Evolutionary conservation across 306 rosid species (phyloP), one percentile per base, ranked within the genome.

Genomic region (Rosa multiflora): DNA sequence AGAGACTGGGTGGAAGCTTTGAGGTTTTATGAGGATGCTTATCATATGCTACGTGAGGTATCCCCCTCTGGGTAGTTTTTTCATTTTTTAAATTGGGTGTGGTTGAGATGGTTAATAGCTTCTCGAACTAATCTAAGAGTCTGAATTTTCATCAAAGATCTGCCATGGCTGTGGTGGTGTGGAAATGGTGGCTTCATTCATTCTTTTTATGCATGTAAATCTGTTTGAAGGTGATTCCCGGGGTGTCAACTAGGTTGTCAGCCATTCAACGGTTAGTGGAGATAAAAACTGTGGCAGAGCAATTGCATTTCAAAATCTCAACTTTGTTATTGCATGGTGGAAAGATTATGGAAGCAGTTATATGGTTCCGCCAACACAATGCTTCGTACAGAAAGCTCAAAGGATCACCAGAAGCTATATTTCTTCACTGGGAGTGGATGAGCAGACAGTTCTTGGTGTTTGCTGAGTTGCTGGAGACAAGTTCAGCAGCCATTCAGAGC

Each of bases 401-500:
- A 68, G 98, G 99, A 80, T 80, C 91, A 49, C 91, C 99, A 43
- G 97, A 91, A 81, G 97, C 90, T 61, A 81, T 73, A 77, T 93
- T 92, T 86, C 88, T 95, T 85, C 99, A 95, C 78, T 91, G 95
- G 98, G 99, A 91, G 80, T 95, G 99, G 99, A 84, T 95, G 94
- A 91, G 98, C 82, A 90, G 94, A 84, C 99, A 95, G 82, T 95
- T 74, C 84, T 85, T 91, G 94, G 99, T 91, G 77, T 92, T 95
- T 84, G 97, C 94, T 3, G 98, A 95, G 85, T 87, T 95, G 84
- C 77, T 95, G 79, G 97, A 95, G 90, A 95, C 90, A 76, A 92
- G 97, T 82, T 83, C 91, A 53, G 83, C 80, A 83, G 73, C 58
- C 69, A 76, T 80, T 78, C 91, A 87, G 80, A 83, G 81, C 85